A percentile compares a stretch with the other conserved stretches of the same genome.
phyloP scores from a whole-genome alignment of 345 rosid species.

The Toxicodendron radicans region DNA sequence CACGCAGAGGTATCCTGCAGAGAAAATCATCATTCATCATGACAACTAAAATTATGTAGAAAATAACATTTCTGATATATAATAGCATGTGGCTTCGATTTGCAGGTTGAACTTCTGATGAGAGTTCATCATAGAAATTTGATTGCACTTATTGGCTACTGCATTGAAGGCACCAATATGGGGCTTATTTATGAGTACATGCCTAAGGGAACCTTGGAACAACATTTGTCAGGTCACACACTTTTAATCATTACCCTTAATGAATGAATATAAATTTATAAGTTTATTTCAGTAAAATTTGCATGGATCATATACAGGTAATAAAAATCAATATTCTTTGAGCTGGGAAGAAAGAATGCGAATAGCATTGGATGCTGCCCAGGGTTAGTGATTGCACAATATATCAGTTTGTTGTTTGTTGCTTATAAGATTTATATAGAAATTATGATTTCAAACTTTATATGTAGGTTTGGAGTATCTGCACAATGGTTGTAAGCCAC shows the following conservation, averaged over 20 bases:
- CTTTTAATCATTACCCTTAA: no score
- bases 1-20: slow-evolving; percentile 43
- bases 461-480: no score
- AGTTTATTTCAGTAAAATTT: no score
- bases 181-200: slow-evolving; percentile 40
- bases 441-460: no score
- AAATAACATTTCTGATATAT: neutral
- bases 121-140: slow-evolving; percentile 64
- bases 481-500: no score
- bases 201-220: slow-evolving; percentile 30
- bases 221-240: slow-evolving; percentile 30
- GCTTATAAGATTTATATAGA: no score
- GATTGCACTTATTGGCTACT: slow-evolving; percentile 43
- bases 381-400: slow-evolving; percentile 34
- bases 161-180: slow-evolving; percentile 27
- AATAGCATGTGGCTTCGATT: neutral
- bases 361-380: slow-evolving; percentile 53
- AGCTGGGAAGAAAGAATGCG: slow-evolving; percentile 45
- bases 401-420: slow-evolving; percentile 38
- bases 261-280: no score
- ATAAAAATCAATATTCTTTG: slow-evolving; percentile 6
- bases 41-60: no score
- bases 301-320: slow-evolving; percentile 14
- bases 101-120: slow-evolving; percentile 49
- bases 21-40: no score